Percentiles rank a stretch among this genome's conserved stretches.
phyloP scores from a whole-genome alignment of 257 asterid genomes.

The Lycium barbarum region DNA sequence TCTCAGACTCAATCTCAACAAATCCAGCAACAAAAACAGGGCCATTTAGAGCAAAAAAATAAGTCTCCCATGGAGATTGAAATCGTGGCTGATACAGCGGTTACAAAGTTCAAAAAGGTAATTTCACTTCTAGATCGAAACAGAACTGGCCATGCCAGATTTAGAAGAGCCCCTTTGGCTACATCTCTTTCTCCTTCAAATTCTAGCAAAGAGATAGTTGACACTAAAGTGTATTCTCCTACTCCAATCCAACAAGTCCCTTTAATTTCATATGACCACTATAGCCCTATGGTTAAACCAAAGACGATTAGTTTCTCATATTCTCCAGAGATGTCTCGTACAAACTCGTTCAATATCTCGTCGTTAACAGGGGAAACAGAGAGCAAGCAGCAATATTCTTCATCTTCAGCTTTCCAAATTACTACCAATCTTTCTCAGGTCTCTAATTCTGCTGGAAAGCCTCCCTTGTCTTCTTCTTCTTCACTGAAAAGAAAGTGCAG shows the following conservation, averaged over 20 bases:
- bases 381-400: constrained; percentile 43
- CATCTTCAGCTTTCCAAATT: constrained; percentile 59
- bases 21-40: constrained; percentile 33
- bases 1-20: constrained; percentile 40
- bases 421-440: constrained; percentile 56
- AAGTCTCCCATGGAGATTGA: constrained; percentile 29
- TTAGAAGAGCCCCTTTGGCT: constrained; percentile 68
- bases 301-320: constrained; percentile 70
- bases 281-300: constrained; percentile 35
- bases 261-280: not conserved
- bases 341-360: constrained; percentile 57
- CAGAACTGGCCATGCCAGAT: constrained; percentile 93
- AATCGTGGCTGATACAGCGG: constrained; percentile 69
- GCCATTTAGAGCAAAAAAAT: constrained; percentile 26
- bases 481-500: constrained; percentile 72
- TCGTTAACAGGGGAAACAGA: constrained; percentile 63
- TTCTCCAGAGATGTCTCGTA: constrained; percentile 57
- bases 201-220: constrained; percentile 26
- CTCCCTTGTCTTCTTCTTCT: constrained; percentile 72
- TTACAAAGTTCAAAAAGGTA: constrained; percentile 60
- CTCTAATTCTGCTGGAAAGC: constrained; percentile 67
- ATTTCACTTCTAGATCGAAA: constrained; percentile 70
- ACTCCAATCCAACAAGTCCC: constrained; percentile 92
- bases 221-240: constrained; percentile 64
- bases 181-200: constrained; percentile 33